These are phyloP conservation scores for Sordaria brevicollis DNA, from an alignment of 495 filamentous ascomycete genomes.

Conservation along the genomic window DNA sequence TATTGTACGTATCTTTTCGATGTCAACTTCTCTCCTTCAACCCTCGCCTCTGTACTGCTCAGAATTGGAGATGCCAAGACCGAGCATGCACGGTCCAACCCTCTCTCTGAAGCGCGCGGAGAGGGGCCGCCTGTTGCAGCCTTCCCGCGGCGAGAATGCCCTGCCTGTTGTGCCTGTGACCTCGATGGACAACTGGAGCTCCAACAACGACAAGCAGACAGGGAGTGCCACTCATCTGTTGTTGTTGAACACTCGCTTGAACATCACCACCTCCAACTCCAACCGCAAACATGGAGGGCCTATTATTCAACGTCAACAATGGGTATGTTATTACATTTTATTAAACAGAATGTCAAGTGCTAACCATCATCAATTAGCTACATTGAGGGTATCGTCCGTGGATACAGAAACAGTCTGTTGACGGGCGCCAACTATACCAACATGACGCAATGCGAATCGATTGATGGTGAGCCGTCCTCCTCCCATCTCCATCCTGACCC, in stretches of 20 bases:
- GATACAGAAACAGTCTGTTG: slow-evolving; percentile 90
- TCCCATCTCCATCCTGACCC: background rate
- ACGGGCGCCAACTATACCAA: slow-evolving; percentile 88
- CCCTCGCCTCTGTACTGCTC: background rate
- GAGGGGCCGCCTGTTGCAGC: background rate
- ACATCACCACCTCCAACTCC: background rate
- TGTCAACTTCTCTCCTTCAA: background rate
- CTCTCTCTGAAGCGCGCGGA: background rate
- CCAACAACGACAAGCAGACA: slow-evolving; percentile 1
- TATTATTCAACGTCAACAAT: slow-evolving; percentile 92
- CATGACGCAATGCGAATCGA: slow-evolving; percentile 95
- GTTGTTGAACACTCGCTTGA: background rate
- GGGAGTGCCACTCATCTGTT: slow-evolving; percentile 4
- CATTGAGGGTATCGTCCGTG: slow-evolving; percentile 92
- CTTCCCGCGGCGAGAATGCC: background rate
- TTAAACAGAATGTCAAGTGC: slow-evolving; percentile 5
- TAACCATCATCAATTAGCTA: slow-evolving; percentile 51
- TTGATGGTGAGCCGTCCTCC: slow-evolving; percentile 60
- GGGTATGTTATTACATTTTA: slow-evolving; percentile 46
- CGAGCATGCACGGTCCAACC: background rate
- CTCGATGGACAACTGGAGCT: background rate
- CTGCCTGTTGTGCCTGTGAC: background rate
- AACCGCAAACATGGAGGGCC: slow-evolving; percentile 67
- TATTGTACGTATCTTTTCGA: background rate
- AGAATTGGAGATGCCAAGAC: background rate